phyloP scores from a whole-genome alignment of 345 rosid genomes.

The Eutrema japonicum region DNA sequence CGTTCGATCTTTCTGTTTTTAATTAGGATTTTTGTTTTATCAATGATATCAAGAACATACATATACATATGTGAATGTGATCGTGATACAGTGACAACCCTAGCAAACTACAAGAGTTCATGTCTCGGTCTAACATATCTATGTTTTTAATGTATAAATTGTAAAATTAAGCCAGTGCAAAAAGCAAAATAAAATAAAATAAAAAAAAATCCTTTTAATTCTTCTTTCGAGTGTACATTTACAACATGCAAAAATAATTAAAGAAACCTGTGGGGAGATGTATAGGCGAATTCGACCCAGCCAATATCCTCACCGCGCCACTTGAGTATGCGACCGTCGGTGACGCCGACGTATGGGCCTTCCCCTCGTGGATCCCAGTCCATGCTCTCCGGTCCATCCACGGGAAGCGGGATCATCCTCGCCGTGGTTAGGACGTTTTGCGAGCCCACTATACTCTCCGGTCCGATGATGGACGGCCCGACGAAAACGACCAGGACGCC shows the following conservation, averaged over 20 bases:
- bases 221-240: not conserved
- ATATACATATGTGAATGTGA: too few relatives aligned
- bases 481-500: constrained; percentile 24
- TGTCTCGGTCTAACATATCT: not conserved
- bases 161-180: not conserved
- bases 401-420: constrained; percentile 32
- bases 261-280: constrained; percentile 57
- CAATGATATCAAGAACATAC: too few relatives aligned
- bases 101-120: too few relatives aligned
- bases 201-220: not conserved
- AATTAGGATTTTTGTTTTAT: not conserved
- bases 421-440: constrained; percentile 28
- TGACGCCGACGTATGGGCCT: constrained; percentile 45
- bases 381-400: constrained; percentile 43
- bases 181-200: not conserved
- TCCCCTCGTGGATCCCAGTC: constrained; percentile 43
- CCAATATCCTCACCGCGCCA: constrained; percentile 44
- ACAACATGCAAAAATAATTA: not conserved
- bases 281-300: constrained; percentile 67
- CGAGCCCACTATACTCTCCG: constrained; percentile 36
- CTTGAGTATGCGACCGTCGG: constrained; percentile 45
- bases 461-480: constrained; percentile 35
- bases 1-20: not conserved
- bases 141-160: not conserved
- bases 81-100: too few relatives aligned